Conservation (phyloP, 2,329 filamentous ascomycete genomes). For the Colletotrichum acutatum region DNA sequence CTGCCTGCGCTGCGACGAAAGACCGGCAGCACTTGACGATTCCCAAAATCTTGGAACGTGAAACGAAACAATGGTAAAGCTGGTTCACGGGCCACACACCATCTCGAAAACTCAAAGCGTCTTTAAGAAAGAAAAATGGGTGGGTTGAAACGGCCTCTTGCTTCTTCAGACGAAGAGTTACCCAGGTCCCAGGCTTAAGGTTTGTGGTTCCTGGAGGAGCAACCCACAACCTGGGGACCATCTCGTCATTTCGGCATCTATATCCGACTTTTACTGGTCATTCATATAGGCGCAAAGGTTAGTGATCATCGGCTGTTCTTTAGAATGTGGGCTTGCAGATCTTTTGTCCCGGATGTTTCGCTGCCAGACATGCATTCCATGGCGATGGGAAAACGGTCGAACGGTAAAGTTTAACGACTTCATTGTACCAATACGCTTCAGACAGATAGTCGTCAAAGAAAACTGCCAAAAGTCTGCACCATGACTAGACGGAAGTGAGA, state of each 20-base stretch:
- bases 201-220: neutral
- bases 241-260: slow-evolving; percentile 9
- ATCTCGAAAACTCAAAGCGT: slow-evolving; percentile 4
- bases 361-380: neutral
- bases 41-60: neutral
- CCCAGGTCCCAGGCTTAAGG: neutral
- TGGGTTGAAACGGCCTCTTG: slow-evolving; percentile 14
- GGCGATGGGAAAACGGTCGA: neutral
- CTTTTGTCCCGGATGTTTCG: slow-evolving; percentile 1
- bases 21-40: neutral
- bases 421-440: neutral
- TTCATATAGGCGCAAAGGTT: too few relatives aligned
- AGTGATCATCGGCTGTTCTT: neutral
- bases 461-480: neutral
- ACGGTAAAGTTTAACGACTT: neutral
- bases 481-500: neutral
- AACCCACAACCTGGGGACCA: neutral
- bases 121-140: neutral
- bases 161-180: slow-evolving; percentile 5
- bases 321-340: slow-evolving; percentile 3
- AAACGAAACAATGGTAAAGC: slow-evolving; percentile 23
- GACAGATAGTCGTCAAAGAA: neutral
- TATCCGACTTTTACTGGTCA: neutral
- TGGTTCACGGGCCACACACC: slow-evolving; percentile 6
- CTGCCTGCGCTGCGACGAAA: neutral